Conservation (phyloP, 805 yeast species). For the Isabelozyma pseudorhagii region DNA sequence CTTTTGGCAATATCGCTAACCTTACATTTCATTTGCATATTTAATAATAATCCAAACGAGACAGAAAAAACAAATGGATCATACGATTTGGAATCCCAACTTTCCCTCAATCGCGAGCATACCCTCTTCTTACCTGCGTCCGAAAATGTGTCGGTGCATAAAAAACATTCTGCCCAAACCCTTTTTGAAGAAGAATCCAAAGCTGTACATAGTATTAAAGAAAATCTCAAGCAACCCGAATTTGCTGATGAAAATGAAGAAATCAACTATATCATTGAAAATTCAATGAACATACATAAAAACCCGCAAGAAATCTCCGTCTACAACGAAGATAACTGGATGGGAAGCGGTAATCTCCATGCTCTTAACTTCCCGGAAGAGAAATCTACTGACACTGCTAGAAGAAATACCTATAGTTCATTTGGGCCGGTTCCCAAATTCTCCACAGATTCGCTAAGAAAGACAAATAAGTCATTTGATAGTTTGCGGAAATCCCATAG, state of each 20-base stretch:
- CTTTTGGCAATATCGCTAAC: constrained; percentile 3
- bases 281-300: constrained; percentile 5
- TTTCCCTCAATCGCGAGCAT: not conserved
- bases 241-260: not conserved
- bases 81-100: not conserved
- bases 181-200: not conserved
- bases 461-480: not conserved
- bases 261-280: constrained; percentile 6
- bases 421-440: not conserved
- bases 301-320: constrained; percentile 5
- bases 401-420: not conserved
- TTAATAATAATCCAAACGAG: not conserved
- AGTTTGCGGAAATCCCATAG: not conserved
- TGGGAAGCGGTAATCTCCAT: constrained; percentile 10
- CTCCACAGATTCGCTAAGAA: not conserved
- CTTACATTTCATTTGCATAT: not conserved
- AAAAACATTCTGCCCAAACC: constrained; percentile 13
- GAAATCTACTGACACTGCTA: not conserved
- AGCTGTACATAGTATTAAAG: constrained; percentile 1
- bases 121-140: not conserved
- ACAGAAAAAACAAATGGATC: not conserved
- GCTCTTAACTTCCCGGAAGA: constrained; percentile 1
- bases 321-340: constrained; percentile 15
- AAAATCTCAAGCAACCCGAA: not conserved
- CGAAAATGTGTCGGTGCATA: constrained; percentile 2